Conservation (phyloP, 139 green algal species). For the Picochlorum costavermella region DNA sequence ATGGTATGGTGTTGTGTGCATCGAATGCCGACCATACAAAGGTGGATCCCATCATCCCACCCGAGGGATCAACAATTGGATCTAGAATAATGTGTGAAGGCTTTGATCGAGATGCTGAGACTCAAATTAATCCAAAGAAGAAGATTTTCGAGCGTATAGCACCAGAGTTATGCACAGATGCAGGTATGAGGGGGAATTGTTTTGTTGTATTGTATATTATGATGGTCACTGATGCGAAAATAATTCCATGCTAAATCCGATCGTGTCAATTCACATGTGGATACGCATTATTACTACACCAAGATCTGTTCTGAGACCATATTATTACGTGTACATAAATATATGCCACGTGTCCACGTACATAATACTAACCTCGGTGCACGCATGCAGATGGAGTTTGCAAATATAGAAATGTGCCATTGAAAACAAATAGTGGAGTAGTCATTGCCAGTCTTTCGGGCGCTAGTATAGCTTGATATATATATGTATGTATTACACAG, state of each 20-base stretch:
- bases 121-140: constrained; percentile 80
- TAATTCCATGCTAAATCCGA: neutral
- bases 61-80: constrained; percentile 66
- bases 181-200: constrained; percentile 25
- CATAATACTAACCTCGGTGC: neutral
- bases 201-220: neutral
- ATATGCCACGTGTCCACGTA: neutral
- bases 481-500: neutral
- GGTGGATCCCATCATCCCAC: constrained; percentile 76
- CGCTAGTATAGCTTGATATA: constrained; percentile 33
- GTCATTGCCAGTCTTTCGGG: constrained; percentile 49
- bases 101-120: constrained; percentile 37
- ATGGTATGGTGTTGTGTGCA: constrained; percentile 88
- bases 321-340: neutral
- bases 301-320: constrained; percentile 16
- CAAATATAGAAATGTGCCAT: constrained; percentile 63
- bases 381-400: constrained; percentile 42
- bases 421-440: constrained; percentile 64
- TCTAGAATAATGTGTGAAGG: constrained; percentile 59
- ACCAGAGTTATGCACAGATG: constrained; percentile 59
- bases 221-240: constrained; percentile 1
- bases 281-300: constrained; percentile 3
- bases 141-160: constrained; percentile 79
- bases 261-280: constrained; percentile 1
- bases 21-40: constrained; percentile 64